A percentile compares a stretch with the other conserved stretches of the same genome.
phyloP scores from a whole-genome alignment of 257 asterid species.

The Solanum lignicaule region DNA sequence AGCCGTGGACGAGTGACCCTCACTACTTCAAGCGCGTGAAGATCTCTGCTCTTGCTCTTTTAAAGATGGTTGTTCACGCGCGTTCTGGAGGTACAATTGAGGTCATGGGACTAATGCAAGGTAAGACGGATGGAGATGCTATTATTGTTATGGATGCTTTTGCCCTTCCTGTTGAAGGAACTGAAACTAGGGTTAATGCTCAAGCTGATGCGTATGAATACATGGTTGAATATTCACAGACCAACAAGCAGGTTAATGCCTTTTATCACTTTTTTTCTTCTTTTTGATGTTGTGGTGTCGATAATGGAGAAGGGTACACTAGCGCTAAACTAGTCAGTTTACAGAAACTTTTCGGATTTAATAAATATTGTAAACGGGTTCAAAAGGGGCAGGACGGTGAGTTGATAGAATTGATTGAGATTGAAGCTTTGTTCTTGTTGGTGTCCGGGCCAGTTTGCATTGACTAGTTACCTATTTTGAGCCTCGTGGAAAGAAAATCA shows the following conservation, averaged over 20 bases:
- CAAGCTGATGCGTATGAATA: slow-evolving; percentile 98
- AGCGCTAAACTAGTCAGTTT: not conserved
- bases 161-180: slow-evolving; percentile 98
- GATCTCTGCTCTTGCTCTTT: slow-evolving; percentile 90
- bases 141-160: slow-evolving; percentile 97
- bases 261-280: not conserved
- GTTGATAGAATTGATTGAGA: not conserved
- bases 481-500: not conserved
- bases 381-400: not conserved
- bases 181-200: slow-evolving; percentile 99
- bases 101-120: slow-evolving; percentile 99
- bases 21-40: slow-evolving; percentile 97
- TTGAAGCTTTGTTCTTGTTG: not conserved
- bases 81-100: slow-evolving; percentile 98
- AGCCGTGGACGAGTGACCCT: slow-evolving; percentile 87
- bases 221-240: slow-evolving; percentile 91
- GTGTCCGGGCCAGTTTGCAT: not conserved
- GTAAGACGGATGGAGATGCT: slow-evolving; percentile 92
- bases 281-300: not conserved
- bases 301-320: not conserved
- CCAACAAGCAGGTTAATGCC: slow-evolving; percentile 64
- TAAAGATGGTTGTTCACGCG: slow-evolving; percentile 97
- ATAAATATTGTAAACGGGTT: not conserved
- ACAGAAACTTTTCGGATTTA: not conserved
- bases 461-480: not conserved